These are phyloP conservation scores for Diaporthe humulicola DNA, from an alignment of 2,329 filamentous ascomycete species.

Conservation along the genomic window DNA sequence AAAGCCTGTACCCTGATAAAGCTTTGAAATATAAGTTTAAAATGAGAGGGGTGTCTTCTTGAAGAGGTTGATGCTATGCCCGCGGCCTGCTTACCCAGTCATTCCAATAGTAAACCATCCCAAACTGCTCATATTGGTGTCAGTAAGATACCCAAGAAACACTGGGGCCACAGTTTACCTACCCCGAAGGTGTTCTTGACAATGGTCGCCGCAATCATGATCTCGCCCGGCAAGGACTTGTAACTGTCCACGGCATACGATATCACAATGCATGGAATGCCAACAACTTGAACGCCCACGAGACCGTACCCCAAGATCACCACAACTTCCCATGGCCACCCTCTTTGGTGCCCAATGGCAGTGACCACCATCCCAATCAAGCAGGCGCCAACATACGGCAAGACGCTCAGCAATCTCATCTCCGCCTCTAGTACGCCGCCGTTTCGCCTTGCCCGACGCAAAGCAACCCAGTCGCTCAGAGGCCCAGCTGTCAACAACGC, in stretches of 20 bases:
- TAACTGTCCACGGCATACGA: constrained; percentile 73
- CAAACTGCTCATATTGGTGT: constrained; percentile 44
- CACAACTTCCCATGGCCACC: constrained; percentile 61
- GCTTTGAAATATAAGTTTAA: no score
- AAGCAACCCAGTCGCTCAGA: constrained; percentile 57
- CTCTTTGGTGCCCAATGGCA: constrained; percentile 58
- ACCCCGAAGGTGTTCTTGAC: constrained; percentile 69
- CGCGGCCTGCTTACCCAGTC: constrained; percentile 43
- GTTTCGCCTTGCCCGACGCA: constrained; percentile 53
- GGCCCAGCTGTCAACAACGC: constrained; percentile 57
- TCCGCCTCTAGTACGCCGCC: constrained; percentile 60
- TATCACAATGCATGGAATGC: constrained; percentile 68
- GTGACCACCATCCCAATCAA: constrained; percentile 60
- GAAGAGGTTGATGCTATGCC: no score
- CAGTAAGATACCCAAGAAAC: not conserved
- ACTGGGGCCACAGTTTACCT: constrained; percentile 37
- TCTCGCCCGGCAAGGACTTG: constrained; percentile 65
- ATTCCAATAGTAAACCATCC: constrained; percentile 49
- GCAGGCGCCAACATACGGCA: constrained; percentile 57
- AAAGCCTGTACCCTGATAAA: no score
- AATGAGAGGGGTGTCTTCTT: no score
- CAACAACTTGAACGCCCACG: constrained; percentile 51
- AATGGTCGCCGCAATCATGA: constrained; percentile 73
- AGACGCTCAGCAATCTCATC: constrained; percentile 57
- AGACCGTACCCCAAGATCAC: constrained; percentile 59